Base-by-base conservation (phyloP, 768 basidiomycete species). In the Suillus bovinus region DNA sequence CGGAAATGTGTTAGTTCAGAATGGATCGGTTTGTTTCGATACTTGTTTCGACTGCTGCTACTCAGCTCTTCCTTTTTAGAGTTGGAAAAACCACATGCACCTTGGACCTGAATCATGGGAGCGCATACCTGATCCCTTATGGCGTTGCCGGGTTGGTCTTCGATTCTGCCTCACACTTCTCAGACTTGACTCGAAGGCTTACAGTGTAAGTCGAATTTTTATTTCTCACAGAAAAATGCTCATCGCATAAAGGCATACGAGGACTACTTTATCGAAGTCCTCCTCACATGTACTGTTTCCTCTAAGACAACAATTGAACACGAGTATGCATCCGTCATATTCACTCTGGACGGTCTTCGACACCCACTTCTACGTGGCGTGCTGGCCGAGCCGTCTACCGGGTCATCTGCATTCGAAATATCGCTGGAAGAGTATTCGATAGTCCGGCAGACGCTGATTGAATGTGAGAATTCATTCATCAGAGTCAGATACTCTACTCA, bases 31-130 rank as follows among this genome's bases (percentile, higher is more conserved):
- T 46, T 39, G 50, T 44, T 33, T 54, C 20, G 31, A 56, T 56
- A n/a, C 58, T 9, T 31, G 33, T 34, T 17, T 33, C 6, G 16
- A 49, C 52, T 33, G 38, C 34, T 29, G 38, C 24, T 36, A 49
- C 57, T 53, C 31, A 39, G 11, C 50, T 52, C 20, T 46, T 56
- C 61, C 61, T 33, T 56, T 39, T 36, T 54, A 90, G 88, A 80
- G 83, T 41, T 93, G 92, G 93, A 68, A 79, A 0, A 70, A 76
- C 11, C 90, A 84, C 71, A 75, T 90, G 65, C 77, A 79, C 11
- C 74, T 78, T 17, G 85, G 83, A 2, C 72, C 79, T 13, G 78
- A 84, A 61, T 84, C 84, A 31, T 86, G 83, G 82, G 77, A 81
- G 61, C 76, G 82, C n/a, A 78, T 89, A 58, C 79, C 79, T 50